Conservation (phyloP, 2,329 filamentous ascomycete species). For the Ophiobolus disseminans region DNA sequence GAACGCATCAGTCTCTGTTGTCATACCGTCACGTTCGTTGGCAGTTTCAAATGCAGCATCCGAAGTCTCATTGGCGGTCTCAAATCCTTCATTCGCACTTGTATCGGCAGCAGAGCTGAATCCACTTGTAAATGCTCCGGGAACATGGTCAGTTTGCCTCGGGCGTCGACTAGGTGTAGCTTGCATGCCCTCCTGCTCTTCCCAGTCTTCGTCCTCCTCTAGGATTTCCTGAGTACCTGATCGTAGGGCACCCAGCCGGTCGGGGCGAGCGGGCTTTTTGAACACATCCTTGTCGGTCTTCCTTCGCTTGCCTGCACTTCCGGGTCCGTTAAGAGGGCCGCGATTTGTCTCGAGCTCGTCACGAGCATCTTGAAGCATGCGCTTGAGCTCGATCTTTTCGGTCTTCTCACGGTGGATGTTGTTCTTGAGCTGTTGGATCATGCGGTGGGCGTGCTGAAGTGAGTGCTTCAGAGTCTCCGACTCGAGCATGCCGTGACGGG, state of each 20-base stretch:
- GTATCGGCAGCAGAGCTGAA: constrained; percentile 46
- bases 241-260: constrained; percentile 76
- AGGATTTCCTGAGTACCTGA: constrained; percentile 78
- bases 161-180: constrained; percentile 61
- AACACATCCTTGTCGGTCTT: constrained; percentile 65
- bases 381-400: constrained; percentile 93
- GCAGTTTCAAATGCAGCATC: constrained; percentile 73
- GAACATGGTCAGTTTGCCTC: constrained; percentile 30
- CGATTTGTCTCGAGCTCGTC: constrained; percentile 83
- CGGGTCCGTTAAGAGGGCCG: constrained; percentile 56
- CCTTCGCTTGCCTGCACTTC: constrained; percentile 61
- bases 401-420: constrained; percentile 98
- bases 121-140: constrained; percentile 40
- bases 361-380: constrained; percentile 91
- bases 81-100: constrained; percentile 70
- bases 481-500: constrained; percentile 89
- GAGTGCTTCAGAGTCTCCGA: constrained; percentile 95
- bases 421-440: constrained; percentile 93
- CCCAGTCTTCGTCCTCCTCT: constrained; percentile 79
- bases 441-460: constrained; percentile 90
- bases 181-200: constrained; percentile 72
- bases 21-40: constrained; percentile 72
- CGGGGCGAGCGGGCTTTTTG: constrained; percentile 79
- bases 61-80: constrained; percentile 77
- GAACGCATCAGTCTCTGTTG: constrained; percentile 92